These are phyloP conservation scores for Acanthamoeba rhysodes DNA, from an alignment of 208 protist species.

Conservation along the genomic window DNA sequence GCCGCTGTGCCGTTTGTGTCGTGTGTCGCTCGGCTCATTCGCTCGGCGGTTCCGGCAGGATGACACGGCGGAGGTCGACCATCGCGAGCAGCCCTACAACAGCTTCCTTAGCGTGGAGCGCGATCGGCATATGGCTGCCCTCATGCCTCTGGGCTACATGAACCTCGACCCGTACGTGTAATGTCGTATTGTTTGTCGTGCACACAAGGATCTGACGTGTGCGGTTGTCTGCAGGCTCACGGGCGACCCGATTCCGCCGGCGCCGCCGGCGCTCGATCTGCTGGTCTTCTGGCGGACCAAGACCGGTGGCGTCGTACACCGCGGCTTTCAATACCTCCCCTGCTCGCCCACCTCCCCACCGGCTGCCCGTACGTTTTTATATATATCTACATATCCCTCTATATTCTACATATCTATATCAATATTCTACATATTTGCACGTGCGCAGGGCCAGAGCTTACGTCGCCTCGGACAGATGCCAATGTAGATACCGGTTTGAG, in stretches of 20 bases:
- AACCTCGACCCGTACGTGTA: neutral
- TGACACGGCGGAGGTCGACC: neutral
- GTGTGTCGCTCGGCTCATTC: neutral
- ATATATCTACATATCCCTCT: neutral
- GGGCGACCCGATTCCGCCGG: neutral
- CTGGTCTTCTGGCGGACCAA: neutral
- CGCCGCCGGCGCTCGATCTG: neutral
- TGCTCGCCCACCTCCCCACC: neutral
- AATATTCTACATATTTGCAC: too few relatives aligned
- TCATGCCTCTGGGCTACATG: neutral
- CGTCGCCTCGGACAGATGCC: neutral
- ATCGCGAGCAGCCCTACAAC: neutral
- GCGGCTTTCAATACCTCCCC: neutral
- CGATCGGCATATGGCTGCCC: neutral
- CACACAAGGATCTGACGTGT: neutral
- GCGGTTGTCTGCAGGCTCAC: neutral
- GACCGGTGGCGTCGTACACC: neutral
- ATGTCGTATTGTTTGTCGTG: neutral
- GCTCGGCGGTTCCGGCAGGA: neutral
- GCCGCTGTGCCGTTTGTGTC: neutral
- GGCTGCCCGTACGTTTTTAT: neutral
- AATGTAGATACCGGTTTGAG: neutral
- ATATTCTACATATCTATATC: neutral
- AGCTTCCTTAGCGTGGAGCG: conserved; percentile 8
- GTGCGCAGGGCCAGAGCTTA: neutral